Percentiles rank a stretch among this genome's conserved stretches.
Conservation (phyloP, 768 basidiomycete species). For the Phlegmacium glaucopus region DNA sequence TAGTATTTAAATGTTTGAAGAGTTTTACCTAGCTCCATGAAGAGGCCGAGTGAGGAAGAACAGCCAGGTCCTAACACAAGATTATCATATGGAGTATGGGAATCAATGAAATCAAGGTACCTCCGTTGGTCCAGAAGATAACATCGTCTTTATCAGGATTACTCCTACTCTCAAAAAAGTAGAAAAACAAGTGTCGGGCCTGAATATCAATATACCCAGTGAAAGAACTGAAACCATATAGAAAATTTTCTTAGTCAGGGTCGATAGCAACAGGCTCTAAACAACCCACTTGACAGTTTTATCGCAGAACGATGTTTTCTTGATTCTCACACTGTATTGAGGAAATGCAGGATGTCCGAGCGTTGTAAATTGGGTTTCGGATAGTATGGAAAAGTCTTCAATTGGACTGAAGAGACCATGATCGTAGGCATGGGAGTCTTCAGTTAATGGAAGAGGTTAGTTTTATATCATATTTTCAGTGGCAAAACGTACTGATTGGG, state of each 20-base stretch:
- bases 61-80: slow-evolving; percentile 33
- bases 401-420: slow-evolving; percentile 32
- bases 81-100: slow-evolving; percentile 15
- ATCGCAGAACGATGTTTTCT: slow-evolving; percentile 59
- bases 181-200: slow-evolving; percentile 66
- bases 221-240: slow-evolving; percentile 39
- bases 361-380: slow-evolving; percentile 31
- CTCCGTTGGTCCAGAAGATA: slow-evolving; percentile 56
- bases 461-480: too few relatives aligned
- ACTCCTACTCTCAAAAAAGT: slow-evolving; percentile 72
- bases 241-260: background rate
- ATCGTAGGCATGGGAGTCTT: slow-evolving; percentile 12
- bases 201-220: slow-evolving; percentile 68
- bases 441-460: too few relatives aligned
- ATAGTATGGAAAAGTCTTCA: slow-evolving; percentile 30
- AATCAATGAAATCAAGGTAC: slow-evolving; percentile 14
- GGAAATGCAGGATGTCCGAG: slow-evolving; percentile 50
- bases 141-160: slow-evolving; percentile 60
- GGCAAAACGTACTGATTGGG: too few relatives aligned
- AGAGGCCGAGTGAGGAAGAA: slow-evolving; percentile 52
- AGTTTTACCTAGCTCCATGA: slow-evolving; percentile 69
- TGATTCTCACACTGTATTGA: slow-evolving; percentile 50
- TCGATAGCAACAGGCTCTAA: background rate
- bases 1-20: slow-evolving; percentile 7
- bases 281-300: slow-evolving; percentile 45